phyloP scores from a whole-genome alignment of 2,329 filamentous ascomycete species.

The Cladosporium austrohemisphaericum region DNA sequence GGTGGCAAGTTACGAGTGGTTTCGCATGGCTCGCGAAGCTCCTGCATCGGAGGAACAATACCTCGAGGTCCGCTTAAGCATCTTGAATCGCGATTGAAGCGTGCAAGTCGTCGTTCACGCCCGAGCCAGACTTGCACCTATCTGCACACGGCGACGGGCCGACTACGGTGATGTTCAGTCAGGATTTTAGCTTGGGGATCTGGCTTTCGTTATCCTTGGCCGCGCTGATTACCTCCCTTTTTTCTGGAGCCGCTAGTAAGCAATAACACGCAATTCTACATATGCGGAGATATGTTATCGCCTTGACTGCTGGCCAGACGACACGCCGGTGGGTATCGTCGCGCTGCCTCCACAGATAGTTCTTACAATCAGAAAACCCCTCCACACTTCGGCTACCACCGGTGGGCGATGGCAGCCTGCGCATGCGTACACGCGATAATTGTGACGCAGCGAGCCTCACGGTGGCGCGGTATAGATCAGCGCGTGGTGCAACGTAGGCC shows the following conservation, averaged over 20 bases:
- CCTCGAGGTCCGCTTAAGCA: too few relatives aligned
- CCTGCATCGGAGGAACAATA: too few relatives aligned
- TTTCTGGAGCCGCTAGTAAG: slow-evolving; percentile 2
- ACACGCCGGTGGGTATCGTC: background rate
- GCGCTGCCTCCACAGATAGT: background rate
- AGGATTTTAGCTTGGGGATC: slow-evolving; percentile 5
- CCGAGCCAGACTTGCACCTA: background rate
- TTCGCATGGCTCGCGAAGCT: too few relatives aligned
- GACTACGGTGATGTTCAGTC: slow-evolving; percentile 1
- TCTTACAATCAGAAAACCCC: background rate
- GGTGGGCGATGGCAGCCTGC: background rate
- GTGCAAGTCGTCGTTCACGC: too few relatives aligned
- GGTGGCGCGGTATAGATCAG: background rate
- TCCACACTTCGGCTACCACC: slow-evolving; percentile 11
- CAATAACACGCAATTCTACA: background rate
- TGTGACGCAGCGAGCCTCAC: slow-evolving; percentile 10
- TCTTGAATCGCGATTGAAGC: too few relatives aligned
- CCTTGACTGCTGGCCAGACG: background rate
- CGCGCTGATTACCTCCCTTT: slow-evolving; percentile 4
- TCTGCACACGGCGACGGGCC: slow-evolving; percentile 1
- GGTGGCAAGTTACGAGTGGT: too few relatives aligned
- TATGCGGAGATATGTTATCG: slow-evolving; percentile 4
- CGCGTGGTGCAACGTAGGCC: slow-evolving; percentile 9
- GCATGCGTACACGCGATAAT: slow-evolving; percentile 5
- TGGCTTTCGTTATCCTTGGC: background rate